These are phyloP conservation scores for Magnaporthales sp. DNA, from an alignment of 2,329 filamentous ascomycete species.

Conservation along the genomic window DNA sequence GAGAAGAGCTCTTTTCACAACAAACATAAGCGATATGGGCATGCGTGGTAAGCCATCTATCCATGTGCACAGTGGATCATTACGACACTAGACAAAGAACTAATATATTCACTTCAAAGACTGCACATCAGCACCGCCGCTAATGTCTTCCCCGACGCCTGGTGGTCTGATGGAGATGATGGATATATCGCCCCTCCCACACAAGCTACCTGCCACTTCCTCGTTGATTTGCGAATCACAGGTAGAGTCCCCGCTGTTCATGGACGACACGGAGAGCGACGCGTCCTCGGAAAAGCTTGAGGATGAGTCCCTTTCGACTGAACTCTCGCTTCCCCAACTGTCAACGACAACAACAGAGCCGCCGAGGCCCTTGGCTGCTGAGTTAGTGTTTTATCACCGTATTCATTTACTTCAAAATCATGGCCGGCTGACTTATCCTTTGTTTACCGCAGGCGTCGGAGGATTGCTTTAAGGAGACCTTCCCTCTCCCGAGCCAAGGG, in stretches of 20 bases:
- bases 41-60: constrained; percentile 45
- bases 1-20: constrained; percentile 75
- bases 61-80: neutral
- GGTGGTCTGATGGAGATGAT: constrained; percentile 65
- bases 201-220: constrained; percentile 46
- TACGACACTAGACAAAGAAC: constrained; percentile 1
- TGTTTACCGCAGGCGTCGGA: constrained; percentile 47
- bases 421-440: constrained; percentile 12
- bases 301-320: constrained; percentile 62
- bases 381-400: constrained; percentile 34
- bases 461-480: constrained; percentile 62
- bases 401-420: constrained; percentile 3
- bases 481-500: constrained; percentile 68
- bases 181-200: constrained; percentile 89
- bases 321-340: constrained; percentile 18
- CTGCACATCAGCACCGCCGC: constrained; percentile 72
- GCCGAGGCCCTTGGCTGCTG: constrained; percentile 35
- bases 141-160: constrained; percentile 71
- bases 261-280: constrained; percentile 1
- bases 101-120: constrained; percentile 36
- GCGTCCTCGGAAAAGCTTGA: constrained; percentile 54
- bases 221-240: constrained; percentile 3
- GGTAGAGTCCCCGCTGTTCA: constrained; percentile 3
- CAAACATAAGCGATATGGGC: constrained; percentile 51
- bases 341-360: constrained; percentile 40